These are phyloP conservation scores for Diaporthe sp. DNA, from an alignment of 2,329 filamentous ascomycete species.

Conservation along the genomic window DNA sequence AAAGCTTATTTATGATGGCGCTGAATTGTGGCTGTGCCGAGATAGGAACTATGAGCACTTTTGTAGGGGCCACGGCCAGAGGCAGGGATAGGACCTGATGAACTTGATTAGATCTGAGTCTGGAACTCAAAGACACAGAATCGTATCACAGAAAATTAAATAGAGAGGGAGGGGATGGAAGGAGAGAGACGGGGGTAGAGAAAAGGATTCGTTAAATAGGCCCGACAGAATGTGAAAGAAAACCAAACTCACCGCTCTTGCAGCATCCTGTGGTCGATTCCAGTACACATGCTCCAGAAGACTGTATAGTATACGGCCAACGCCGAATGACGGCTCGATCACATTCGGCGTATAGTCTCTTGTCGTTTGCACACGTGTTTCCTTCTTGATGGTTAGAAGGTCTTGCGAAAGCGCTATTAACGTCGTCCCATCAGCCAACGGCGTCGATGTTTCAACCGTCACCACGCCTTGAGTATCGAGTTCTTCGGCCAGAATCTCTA, in stretches of 20 bases:
- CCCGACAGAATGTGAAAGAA: neutral
- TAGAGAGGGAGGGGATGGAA: neutral
- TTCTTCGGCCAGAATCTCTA: conserved; percentile 82
- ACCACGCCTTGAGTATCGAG: conserved; percentile 82
- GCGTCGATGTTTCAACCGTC: conserved; percentile 78
- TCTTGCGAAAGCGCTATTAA: conserved; percentile 76
- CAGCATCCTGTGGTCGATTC: conserved; percentile 80
- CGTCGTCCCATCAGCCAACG: conserved; percentile 75
- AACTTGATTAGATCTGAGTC: conserved; percentile 22
- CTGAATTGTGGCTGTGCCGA: conserved; percentile 85
- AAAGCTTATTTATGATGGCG: conserved; percentile 80
- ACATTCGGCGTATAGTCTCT: conserved; percentile 96
- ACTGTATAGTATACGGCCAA: conserved; percentile 92
- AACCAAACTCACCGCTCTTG: conserved; percentile 88
- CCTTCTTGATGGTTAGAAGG: conserved; percentile 85
- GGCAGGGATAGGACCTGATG: conserved; percentile 66
- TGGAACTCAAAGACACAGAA: conserved; percentile 7
- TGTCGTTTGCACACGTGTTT: conserved; percentile 83
- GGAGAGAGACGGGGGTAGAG: neutral
- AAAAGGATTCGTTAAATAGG: neutral
- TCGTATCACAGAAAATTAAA: neutral
- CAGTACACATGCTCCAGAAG: conserved; percentile 97
- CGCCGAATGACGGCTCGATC: conserved; percentile 97
- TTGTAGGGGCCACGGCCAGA: conserved; percentile 86
- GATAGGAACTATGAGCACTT: conserved; percentile 92